phyloP scores from a whole-genome alignment of 805 yeast genomes.

The Candida insectalens region DNA sequence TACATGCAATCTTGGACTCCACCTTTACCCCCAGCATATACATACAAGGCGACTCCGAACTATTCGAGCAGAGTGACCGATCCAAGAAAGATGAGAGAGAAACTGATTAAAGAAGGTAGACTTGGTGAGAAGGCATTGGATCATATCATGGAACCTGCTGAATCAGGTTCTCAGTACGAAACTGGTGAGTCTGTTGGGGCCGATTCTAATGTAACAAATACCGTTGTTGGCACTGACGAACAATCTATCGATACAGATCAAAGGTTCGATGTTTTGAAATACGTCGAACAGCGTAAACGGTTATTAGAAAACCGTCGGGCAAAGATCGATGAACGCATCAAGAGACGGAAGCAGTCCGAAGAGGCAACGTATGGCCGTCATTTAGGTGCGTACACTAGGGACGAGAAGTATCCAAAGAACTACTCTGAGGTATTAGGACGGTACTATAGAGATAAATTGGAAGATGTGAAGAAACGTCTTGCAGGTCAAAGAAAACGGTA shows the following conservation, averaged over 20 bases:
- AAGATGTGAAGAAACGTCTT: constrained; percentile 17
- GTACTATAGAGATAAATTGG: constrained; percentile 12
- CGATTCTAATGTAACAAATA: not conserved
- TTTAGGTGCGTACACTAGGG: constrained; percentile 23
- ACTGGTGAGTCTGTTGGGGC: not conserved
- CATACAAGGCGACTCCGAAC: constrained; percentile 70
- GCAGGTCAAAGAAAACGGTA: constrained; percentile 20
- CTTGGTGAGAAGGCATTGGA: constrained; percentile 73
- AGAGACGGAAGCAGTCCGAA: constrained; percentile 22
- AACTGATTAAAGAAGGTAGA: constrained; percentile 71
- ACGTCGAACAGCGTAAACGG: constrained; percentile 39
- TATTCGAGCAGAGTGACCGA: constrained; percentile 56
- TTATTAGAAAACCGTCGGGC: constrained; percentile 25
- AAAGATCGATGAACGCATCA: constrained; percentile 25
- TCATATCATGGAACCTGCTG: constrained; percentile 27
- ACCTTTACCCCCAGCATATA: constrained; percentile 86
- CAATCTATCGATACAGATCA: too few species aligned
- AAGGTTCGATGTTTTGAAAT: constrained; percentile 45
- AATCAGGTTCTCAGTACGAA: not conserved
- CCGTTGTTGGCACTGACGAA: not conserved
- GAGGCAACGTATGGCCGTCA: constrained; percentile 21
- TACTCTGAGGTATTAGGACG: constrained; percentile 11
- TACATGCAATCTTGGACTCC: constrained; percentile 53
- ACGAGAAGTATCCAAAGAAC: constrained; percentile 14
- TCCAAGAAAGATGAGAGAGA: constrained; percentile 60